Evolutionary conservation across 257 asterid species (phyloP).

Genomic region (Solanum chilense): DNA sequence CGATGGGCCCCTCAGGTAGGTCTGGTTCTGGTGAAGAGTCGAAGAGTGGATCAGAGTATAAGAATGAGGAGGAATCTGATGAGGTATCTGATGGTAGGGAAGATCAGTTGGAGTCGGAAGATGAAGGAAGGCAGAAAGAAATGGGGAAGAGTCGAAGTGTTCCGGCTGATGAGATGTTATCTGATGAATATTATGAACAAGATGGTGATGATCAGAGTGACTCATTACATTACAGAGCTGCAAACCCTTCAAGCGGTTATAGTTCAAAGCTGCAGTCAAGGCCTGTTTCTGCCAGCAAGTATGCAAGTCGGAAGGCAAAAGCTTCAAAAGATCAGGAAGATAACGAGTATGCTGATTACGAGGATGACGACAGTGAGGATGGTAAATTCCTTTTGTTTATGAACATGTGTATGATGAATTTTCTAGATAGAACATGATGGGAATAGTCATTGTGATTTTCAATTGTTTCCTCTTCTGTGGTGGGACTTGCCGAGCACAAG

Average conservation of each 20-base stretch:
- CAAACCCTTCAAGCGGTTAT: constrained; percentile 41
- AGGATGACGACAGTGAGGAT: constrained; percentile 46
- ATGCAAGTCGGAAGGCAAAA: constrained; percentile 43
- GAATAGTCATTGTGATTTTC: not conserved
- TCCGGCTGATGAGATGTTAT: constrained; percentile 86
- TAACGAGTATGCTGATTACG: constrained; percentile 42
- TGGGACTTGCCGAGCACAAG: not conserved
- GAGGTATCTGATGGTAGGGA: constrained; percentile 61
- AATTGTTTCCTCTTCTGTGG: not conserved
- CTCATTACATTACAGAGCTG: constrained; percentile 41
- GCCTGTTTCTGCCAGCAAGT: constrained; percentile 27
- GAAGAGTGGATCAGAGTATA: constrained; percentile 83
- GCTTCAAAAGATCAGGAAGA: constrained; percentile 35
- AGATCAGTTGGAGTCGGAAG: constrained; percentile 44
- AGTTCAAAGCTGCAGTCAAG: constrained; percentile 39
- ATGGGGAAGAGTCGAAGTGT: constrained; percentile 44
- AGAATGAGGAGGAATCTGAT: constrained; percentile 59
- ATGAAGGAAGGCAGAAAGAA: constrained; percentile 37
- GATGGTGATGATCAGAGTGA: constrained; percentile 83
- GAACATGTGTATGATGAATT: not conserved
- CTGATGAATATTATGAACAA: constrained; percentile 98
- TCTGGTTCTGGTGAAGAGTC: constrained; percentile 82
- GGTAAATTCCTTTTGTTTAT: constrained; percentile 4
- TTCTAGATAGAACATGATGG: not conserved
- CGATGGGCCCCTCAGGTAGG: constrained; percentile 29